These are phyloP conservation scores for Pisolithus thermaeus DNA, from an alignment of 1,284 basidiomycete species.

Conservation along the genomic window DNA sequence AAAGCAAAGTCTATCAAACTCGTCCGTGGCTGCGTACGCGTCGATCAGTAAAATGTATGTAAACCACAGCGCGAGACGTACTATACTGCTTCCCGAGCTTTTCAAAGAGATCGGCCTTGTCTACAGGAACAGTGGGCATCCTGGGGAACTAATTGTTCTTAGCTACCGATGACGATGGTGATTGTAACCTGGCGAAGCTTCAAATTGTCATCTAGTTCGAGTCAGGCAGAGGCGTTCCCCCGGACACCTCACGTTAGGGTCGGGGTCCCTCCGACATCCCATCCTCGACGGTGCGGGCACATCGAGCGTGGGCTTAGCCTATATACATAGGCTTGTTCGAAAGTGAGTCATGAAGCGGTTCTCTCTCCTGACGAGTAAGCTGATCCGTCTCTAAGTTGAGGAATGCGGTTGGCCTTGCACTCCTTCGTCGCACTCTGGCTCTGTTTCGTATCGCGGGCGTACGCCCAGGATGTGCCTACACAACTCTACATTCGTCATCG, in stretches of 20 bases:
- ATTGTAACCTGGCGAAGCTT: background rate
- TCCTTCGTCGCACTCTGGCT: slow-evolving; percentile 8
- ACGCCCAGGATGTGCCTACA: slow-evolving; percentile 5
- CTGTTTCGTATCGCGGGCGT: slow-evolving; percentile 2
- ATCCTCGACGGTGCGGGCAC: background rate
- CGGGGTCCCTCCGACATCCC: background rate
- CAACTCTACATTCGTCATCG: slow-evolving; percentile 34
- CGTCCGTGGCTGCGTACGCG: slow-evolving; percentile 68
- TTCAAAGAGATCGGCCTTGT: slow-evolving; percentile 92
- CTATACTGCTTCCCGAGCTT: slow-evolving; percentile 83
- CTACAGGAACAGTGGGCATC: slow-evolving; percentile 94
- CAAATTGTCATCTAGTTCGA: slow-evolving; percentile 6
- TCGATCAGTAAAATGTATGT: slow-evolving; percentile 14
- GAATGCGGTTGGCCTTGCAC: slow-evolving; percentile 2
- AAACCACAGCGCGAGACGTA: slow-evolving; percentile 30
- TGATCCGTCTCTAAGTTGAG: background rate
- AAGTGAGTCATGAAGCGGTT: slow-evolving; percentile 1
- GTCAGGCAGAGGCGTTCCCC: slow-evolving; percentile 5
- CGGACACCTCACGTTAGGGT: background rate
- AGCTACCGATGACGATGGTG: background rate
- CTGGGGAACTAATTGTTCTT: slow-evolving; percentile 12
- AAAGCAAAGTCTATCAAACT: slow-evolving; percentile 95
- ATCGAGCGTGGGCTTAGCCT: background rate
- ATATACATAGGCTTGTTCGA: background rate
- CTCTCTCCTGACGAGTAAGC: background rate